phyloP scores from a whole-genome alignment of 1,139 yeast genomes.

The Zygosaccharomyces sapae region DNA sequence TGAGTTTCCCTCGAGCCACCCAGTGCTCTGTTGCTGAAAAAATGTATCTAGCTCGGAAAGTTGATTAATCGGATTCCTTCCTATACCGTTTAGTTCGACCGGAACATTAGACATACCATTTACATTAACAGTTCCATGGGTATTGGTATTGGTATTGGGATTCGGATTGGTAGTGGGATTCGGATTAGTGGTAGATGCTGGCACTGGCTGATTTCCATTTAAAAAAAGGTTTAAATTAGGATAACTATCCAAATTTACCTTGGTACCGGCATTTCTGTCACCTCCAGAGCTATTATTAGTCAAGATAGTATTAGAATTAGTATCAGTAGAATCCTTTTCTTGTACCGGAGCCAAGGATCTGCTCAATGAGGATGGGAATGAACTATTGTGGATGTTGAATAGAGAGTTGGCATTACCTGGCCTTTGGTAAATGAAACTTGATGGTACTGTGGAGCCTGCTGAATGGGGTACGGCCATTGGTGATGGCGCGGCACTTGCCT shows the following conservation, averaged over 20 bases:
- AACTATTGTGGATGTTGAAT: conserved; percentile 19
- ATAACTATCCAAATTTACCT: conserved; percentile 15
- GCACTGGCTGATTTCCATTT: conserved; percentile 8
- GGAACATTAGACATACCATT: neutral
- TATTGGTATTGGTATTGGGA: too few species aligned
- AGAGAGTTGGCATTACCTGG: conserved; percentile 17
- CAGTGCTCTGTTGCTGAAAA: conserved; percentile 77
- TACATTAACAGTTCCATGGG: too few species aligned
- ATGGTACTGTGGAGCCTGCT: neutral
- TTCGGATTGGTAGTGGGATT: too few species aligned
- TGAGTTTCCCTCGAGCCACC: conserved; percentile 69
- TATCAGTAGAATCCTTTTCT: conserved; percentile 4
- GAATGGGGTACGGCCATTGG: neutral
- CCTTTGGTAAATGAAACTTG: neutral
- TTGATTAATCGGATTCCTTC: conserved; percentile 15
- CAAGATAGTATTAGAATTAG: conserved; percentile 7
- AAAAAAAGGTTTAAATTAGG: conserved; percentile 22
- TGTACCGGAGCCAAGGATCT: conserved; percentile 15
- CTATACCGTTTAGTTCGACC: conserved; percentile 1
- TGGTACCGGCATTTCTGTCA: conserved; percentile 5
- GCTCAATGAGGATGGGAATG: conserved; percentile 17
- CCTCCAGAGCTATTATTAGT: conserved; percentile 2
- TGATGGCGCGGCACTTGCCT: neutral
- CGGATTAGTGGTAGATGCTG: too few species aligned
- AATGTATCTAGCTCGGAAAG: conserved; percentile 37